Evolutionary conservation across 805 yeast species (phyloP).

Genomic region (Kazachstania taianensis): DNA sequence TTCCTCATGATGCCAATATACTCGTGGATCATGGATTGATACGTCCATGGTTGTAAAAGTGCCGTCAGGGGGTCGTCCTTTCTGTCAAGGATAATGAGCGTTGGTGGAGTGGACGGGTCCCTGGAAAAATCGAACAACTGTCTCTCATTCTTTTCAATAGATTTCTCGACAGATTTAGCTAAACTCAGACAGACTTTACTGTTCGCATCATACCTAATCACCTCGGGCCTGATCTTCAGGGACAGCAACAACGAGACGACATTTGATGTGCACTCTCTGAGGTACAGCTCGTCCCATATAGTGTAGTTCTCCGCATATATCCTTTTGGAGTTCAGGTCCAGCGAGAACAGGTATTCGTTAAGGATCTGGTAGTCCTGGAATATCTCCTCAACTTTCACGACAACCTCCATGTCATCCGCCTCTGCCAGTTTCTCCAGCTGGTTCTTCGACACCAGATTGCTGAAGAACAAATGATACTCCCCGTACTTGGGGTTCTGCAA

Average conservation of each 20-base stretch:
- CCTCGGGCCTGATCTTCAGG: constrained; percentile 61
- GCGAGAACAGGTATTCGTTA: constrained; percentile 55
- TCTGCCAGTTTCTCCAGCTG: constrained; percentile 84
- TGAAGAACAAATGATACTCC: constrained; percentile 67
- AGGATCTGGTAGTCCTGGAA: constrained; percentile 76
- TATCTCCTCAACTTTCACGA: constrained; percentile 66
- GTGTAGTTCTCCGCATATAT: constrained; percentile 20
- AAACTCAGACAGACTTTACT: constrained; percentile 56
- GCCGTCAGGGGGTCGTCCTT: constrained; percentile 91
- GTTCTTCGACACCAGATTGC: constrained; percentile 62
- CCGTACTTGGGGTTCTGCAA: constrained; percentile 70
- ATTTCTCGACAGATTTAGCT: constrained; percentile 54
- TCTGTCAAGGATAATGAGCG: constrained; percentile 70
- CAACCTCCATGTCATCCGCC: constrained; percentile 76
- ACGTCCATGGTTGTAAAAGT: constrained; percentile 90
- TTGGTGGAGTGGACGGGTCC: constrained; percentile 42
- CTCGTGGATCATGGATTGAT: constrained; percentile 95
- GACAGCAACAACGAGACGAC: constrained; percentile 37
- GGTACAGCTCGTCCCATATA: constrained; percentile 21
- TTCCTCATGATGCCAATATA: constrained; percentile 74
- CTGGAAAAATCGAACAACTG: constrained; percentile 57
- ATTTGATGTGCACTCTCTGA: constrained; percentile 18
- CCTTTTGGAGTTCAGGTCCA: constrained; percentile 24
- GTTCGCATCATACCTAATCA: constrained; percentile 62
- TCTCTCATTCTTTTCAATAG: constrained; percentile 45